phyloP scores from a whole-genome alignment of 2,329 filamentous ascomycete species.

The Fusarium sp. region DNA sequence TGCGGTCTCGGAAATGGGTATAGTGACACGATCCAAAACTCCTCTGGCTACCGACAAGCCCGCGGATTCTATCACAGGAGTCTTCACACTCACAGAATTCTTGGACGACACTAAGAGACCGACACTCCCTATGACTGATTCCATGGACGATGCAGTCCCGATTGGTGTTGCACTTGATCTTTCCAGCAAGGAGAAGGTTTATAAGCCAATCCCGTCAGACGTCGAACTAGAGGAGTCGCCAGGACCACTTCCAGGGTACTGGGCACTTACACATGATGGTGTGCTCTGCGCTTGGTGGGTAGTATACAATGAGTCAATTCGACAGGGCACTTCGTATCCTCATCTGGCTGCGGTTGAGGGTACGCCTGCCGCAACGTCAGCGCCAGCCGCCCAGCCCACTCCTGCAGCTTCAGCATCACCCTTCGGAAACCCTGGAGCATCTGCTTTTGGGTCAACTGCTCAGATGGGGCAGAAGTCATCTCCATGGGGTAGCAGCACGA shows the following conservation, averaged over 20 bases:
- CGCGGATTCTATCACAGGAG: constrained; percentile 68
- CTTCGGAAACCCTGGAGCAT: constrained; percentile 45
- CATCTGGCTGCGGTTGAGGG: constrained; percentile 68
- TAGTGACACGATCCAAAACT: constrained; percentile 78
- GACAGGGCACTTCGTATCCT: constrained; percentile 76
- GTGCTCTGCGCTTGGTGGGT: constrained; percentile 90
- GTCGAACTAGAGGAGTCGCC: constrained; percentile 82
- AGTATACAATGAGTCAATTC: constrained; percentile 87
- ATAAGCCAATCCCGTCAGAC: constrained; percentile 79
- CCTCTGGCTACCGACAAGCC: constrained; percentile 71
- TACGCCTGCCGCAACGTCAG: constrained; percentile 46
- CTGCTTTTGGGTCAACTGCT: constrained; percentile 57
- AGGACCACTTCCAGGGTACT: constrained; percentile 82
- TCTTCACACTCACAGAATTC: constrained; percentile 79
- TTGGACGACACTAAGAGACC: constrained; percentile 80
- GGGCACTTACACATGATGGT: constrained; percentile 90
- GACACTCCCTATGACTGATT: constrained; percentile 75
- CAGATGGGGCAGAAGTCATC: constrained; percentile 63
- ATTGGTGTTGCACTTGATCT: constrained; percentile 86
- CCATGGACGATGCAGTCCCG: constrained; percentile 74
- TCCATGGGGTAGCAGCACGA: constrained; percentile 59
- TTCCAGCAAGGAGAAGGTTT: constrained; percentile 82
- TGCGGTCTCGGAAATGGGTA: constrained; percentile 79
- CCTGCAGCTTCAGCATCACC: constrained; percentile 48
- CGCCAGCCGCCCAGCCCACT: constrained; percentile 45